These are phyloP conservation scores for Isoetes taiwanensis DNA, from an alignment of 75 land plant genomes.

Conservation along the genomic window DNA sequence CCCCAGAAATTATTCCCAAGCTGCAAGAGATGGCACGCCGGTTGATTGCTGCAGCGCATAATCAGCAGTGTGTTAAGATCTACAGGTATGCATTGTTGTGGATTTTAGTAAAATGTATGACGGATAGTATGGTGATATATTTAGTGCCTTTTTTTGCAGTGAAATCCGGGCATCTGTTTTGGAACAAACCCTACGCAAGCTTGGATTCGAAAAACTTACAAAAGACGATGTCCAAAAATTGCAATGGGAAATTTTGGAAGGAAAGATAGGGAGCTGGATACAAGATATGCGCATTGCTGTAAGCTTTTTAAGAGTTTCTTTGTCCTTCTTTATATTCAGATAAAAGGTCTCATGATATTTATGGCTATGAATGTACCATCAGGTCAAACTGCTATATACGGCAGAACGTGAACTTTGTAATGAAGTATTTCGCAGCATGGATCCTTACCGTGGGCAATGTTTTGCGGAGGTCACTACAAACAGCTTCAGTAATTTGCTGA, in stretches of 20 bases:
- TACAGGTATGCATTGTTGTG: constrained; percentile 15
- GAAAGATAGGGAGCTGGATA: constrained; percentile 32
- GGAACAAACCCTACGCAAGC: constrained; percentile 26
- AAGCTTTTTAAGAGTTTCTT: constrained; percentile 2
- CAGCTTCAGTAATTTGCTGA: constrained; percentile 17
- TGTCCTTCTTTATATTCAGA: background rate
- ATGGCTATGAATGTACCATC: too few relatives aligned
- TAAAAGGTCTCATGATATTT: background rate
- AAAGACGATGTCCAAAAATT: constrained; percentile 28
- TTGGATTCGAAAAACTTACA: constrained; percentile 28
- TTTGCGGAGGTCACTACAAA: constrained; percentile 22
- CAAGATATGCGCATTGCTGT: constrained; percentile 22
- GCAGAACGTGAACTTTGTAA: constrained; percentile 26
- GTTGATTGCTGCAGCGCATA: constrained; percentile 12
- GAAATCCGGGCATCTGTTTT: constrained; percentile 17
- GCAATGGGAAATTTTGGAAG: constrained; percentile 24
- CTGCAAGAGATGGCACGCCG: constrained; percentile 14
- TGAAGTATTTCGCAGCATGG: constrained; percentile 23
- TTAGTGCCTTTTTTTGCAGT: constrained; percentile 4
- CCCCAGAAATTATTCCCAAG: background rate
- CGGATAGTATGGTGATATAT: too few relatives aligned
- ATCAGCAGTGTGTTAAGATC: constrained; percentile 13
- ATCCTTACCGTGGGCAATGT: constrained; percentile 16
- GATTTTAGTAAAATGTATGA: constrained; percentile 1
- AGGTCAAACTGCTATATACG: constrained; percentile 32